A percentile compares a stretch with the other conserved stretches of the same genome.
phyloP scores from a whole-genome alignment of 106 monocot genomes.

The Cymbidium sinense region DNA sequence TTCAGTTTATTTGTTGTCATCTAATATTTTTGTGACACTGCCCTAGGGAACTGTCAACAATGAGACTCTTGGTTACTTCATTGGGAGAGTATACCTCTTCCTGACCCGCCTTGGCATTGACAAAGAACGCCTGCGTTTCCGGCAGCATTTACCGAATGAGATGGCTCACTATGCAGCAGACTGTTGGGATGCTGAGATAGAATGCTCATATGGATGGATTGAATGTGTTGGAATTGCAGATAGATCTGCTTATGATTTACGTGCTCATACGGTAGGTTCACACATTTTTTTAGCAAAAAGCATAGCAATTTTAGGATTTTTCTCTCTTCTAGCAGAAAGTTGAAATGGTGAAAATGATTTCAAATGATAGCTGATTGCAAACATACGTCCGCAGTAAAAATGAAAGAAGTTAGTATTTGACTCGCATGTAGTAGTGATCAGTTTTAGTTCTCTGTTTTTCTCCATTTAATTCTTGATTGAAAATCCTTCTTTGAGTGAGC shows the following conservation, averaged over 20 bases:
- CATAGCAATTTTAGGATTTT: not conserved
- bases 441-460: not conserved
- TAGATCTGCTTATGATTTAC: conserved; percentile 90
- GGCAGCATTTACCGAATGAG: conserved; percentile 95
- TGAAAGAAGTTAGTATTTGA: not conserved
- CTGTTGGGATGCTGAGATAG: conserved; percentile 91
- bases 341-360: not conserved
- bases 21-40: not conserved
- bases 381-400: not conserved
- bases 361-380: not conserved
- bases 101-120: conserved; percentile 75
- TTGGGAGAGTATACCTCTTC: conserved; percentile 87
- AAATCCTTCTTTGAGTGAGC: not conserved
- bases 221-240: conserved; percentile 99
- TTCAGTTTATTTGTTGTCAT: not conserved
- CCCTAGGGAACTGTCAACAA: conserved; percentile 79
- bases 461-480: not conserved
- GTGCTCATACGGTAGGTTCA: conserved; percentile 72
- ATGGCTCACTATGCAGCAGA: conserved; percentile 99
- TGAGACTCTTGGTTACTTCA: conserved; percentile 95
- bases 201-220: conserved; percentile 75
- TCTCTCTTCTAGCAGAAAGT: not conserved
- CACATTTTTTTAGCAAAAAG: not conserved
- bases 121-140: conserved; percentile 73
- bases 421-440: not conserved